Evolutionary conservation across 1,139 yeast genomes (phyloP), one percentile per base, ranked within the genome.

Genomic region (Nematodospora anomalae): DNA sequence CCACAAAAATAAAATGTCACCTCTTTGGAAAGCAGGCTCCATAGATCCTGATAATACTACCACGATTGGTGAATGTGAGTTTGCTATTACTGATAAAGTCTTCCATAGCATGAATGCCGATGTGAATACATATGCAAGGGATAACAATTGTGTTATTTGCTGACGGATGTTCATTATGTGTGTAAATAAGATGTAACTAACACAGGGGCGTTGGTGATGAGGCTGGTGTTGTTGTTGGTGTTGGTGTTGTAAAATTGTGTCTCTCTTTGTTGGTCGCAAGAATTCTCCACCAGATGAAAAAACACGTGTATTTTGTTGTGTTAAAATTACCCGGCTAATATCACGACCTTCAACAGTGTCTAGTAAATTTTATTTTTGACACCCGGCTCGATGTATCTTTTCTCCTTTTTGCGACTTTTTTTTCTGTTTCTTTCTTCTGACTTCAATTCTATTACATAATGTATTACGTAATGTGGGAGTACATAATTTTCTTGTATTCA

Each of bases 21-120:
- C 99, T 62, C 98, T 79, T 62, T 92, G 97, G 72, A 94, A 94
- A 0, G 98, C 98, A 1, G 99, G 99, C 58, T 94, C 98, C 99
- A 92, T 92, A 1, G 97, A 92, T 4, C 98, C 99, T 2, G 97
- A 88, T 32, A 92, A 76, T 9, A 92, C 99, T 26, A 92, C 98
- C 26, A 94, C 98, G 27, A 92, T 80, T 12, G 99, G 99, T 2
- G 97, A 87, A 45, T 87, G 84, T 1, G 96, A 82, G 61, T 88
- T 82, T 16, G 96, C 74, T 2, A 83, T 70, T 4, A 92, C 71
- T 1, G 90, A 81, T 15, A 92, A 69, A 0, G 87, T 79, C 58
- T 88, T 89, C 95, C 97, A 92, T 44, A 88, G 77, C 78, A 92
- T 86, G 60, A 82, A 92, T 0, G 98, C 96, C 0, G 95, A 80